phyloP scores from a whole-genome alignment of 1,284 basidiomycete species.

The Cutaneotrichosporon cavernicola region DNA sequence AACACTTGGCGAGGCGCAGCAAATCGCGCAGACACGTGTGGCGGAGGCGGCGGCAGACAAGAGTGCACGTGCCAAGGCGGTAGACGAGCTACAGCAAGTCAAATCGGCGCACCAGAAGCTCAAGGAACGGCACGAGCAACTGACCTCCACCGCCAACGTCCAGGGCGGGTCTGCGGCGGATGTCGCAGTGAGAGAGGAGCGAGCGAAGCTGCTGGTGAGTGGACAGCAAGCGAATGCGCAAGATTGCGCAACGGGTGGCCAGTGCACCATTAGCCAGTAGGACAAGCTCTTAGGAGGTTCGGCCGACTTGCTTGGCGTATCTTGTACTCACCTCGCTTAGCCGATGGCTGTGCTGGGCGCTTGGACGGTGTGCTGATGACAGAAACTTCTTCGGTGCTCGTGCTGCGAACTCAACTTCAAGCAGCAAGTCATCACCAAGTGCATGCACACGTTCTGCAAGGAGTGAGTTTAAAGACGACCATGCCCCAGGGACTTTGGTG shows the following conservation, averaged over 20 bases:
- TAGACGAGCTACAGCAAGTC: slow-evolving; percentile 51
- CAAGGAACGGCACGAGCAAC: slow-evolving; percentile 47
- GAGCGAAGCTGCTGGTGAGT: slow-evolving; percentile 68
- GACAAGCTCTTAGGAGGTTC: neutral
- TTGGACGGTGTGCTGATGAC: slow-evolving; percentile 18
- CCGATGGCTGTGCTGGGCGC: neutral
- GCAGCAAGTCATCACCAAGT: slow-evolving; percentile 84
- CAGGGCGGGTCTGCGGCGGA: slow-evolving; percentile 54
- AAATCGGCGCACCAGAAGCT: slow-evolving; percentile 43
- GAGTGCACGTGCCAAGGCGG: slow-evolving; percentile 40
- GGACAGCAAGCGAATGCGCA: neutral
- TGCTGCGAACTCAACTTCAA: slow-evolving; percentile 84
- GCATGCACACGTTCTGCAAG: slow-evolving; percentile 67
- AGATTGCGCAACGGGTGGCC: neutral
- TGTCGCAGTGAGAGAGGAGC: slow-evolving; percentile 57
- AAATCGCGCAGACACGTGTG: slow-evolving; percentile 50
- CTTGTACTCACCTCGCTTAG: neutral
- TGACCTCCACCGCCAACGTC: slow-evolving; percentile 30
- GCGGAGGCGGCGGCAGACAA: slow-evolving; percentile 45
- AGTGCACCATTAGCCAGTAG: neutral
- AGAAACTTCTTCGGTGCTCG: slow-evolving; percentile 88
- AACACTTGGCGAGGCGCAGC: slow-evolving; percentile 51
- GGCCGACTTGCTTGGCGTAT: neutral
- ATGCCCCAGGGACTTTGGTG: neutral
- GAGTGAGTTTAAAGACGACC: slow-evolving; percentile 57